Evolutionary conservation across 2,329 filamentous ascomycete species (phyloP).

Genomic region (Emericellopsis cladophorae): DNA sequence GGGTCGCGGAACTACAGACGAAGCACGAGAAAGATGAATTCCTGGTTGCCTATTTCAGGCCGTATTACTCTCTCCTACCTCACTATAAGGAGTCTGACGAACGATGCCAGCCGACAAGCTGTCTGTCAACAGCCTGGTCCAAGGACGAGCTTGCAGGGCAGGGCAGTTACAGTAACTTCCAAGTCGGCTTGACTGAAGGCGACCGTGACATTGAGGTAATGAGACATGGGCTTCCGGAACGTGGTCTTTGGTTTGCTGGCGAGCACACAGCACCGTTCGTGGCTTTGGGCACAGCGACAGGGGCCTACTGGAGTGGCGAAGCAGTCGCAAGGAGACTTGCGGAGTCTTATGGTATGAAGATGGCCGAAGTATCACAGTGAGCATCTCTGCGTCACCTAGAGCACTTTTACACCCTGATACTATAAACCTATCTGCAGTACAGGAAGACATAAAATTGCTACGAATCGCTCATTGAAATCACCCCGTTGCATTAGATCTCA

Average conservation of each 20-base stretch:
- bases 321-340: constrained; percentile 55
- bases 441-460: no score
- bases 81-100: constrained; percentile 42
- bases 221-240: constrained; percentile 47
- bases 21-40: constrained; percentile 36
- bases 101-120: constrained; percentile 48
- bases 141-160: constrained; percentile 67
- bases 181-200: constrained; percentile 56
- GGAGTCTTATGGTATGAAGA: constrained; percentile 32
- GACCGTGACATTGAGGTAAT: constrained; percentile 60
- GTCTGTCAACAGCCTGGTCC: constrained; percentile 66
- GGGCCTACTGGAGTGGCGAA: constrained; percentile 88
- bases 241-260: constrained; percentile 73
- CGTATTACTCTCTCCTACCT: constrained; percentile 67
- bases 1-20: constrained; percentile 25
- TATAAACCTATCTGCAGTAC: no score
- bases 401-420: no score
- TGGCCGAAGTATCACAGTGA: background rate
- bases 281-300: constrained; percentile 76
- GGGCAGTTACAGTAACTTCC: constrained; percentile 80
- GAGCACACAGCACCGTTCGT: constrained; percentile 89
- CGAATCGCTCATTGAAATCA: no score
- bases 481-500: background rate
- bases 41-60: constrained; percentile 56
- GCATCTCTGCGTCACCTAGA: no score